Conservation (phyloP, 108 stramenopile species). For the Chaetoceros tenuissimus region DNA sequence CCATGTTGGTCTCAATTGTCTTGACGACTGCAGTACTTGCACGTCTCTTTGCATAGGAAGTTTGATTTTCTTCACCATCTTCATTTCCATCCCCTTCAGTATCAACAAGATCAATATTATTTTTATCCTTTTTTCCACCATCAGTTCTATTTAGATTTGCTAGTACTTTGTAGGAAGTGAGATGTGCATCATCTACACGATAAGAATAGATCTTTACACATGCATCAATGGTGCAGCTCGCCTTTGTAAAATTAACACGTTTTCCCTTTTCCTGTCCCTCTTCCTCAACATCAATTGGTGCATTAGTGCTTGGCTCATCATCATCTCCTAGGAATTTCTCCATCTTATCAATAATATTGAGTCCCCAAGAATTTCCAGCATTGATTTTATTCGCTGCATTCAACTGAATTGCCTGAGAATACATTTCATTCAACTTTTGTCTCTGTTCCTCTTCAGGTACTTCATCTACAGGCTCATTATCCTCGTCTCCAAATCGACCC, state of each 20-base stretch:
- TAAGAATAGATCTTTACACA: slow-evolving; percentile 96
- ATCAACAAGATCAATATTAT: not conserved
- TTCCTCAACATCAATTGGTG: not conserved
- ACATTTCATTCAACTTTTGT: slow-evolving; percentile 75
- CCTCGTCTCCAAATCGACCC: slow-evolving; percentile 21
- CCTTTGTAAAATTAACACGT: slow-evolving; percentile 94
- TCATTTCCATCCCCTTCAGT: slow-evolving; percentile 8
- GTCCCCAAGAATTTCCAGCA: slow-evolving; percentile 88
- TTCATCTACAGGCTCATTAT: slow-evolving; percentile 12
- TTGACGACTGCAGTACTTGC: slow-evolving; percentile 8
- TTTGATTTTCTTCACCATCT: not conserved
- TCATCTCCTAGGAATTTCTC: slow-evolving; percentile 64
- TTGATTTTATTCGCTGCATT: slow-evolving; percentile 96
- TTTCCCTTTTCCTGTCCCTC: not conserved
- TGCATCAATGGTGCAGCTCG: slow-evolving; percentile 94
- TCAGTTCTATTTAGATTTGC: slow-evolving; percentile 89
- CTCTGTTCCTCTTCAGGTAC: slow-evolving; percentile 8
- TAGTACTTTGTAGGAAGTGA: slow-evolving; percentile 87
- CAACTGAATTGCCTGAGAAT: slow-evolving; percentile 82
- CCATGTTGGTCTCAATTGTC: slow-evolving; percentile 70
- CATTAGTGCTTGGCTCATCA: slow-evolving; percentile 5
- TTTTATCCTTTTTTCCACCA: slow-evolving; percentile 19
- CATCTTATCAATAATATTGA: slow-evolving; percentile 96
- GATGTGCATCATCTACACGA: slow-evolving; percentile 94
- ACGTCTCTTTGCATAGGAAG: not conserved